Evolutionary conservation across 768 basidiomycete genomes (phyloP), one percentile per base, ranked within the genome.

Genomic region (Scleroderma citrinum): DNA sequence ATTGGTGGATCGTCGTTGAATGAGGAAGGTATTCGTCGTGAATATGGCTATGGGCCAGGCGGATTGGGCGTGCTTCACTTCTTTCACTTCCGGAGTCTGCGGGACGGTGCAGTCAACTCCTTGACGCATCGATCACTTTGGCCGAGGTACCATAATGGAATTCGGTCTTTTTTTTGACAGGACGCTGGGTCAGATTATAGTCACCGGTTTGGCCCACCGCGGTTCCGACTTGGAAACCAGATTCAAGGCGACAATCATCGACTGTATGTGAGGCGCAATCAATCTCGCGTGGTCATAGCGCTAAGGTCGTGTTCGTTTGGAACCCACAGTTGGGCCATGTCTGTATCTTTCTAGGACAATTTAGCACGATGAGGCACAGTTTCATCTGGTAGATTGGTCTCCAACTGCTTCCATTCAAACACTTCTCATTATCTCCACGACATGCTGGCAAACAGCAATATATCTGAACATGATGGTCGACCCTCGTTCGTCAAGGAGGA

Each of bases 11-110:
- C 48, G 49, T 58, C 46, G 60, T 60, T 56, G 31, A 46, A 49
- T 50, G 38, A 30, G 39, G 44, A 14, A 60, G 43, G 40, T 52
- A 46, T 51, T 53, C 47, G 37, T 47, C 50, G 52, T 31, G 44
- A 48, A 34, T 48, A 60, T 19, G 34, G 52, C 46, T 50, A 45
- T 42, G 52, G 54, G 53, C 62, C 62, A 65, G 62, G 63, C 56
- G 59, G 57, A 55, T 44, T 46, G 47, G 57, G 60, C 62, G 57
- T 64, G 62, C 46, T 26, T 21, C 20, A 30, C 14, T 47, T 37
- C 54, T 54, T 52, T 63, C 63, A 61, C 63, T 64, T 65, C 53
- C 50, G 45, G 44, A 39, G 43, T 55, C 51, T 62, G 60, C 56
- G 56, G 56, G 49, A 49, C 55, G 59, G 42, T 59, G 48, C 56